Evolutionary conservation across 805 yeast species (phyloP).

Genomic region (Blastobotrys parvus): DNA sequence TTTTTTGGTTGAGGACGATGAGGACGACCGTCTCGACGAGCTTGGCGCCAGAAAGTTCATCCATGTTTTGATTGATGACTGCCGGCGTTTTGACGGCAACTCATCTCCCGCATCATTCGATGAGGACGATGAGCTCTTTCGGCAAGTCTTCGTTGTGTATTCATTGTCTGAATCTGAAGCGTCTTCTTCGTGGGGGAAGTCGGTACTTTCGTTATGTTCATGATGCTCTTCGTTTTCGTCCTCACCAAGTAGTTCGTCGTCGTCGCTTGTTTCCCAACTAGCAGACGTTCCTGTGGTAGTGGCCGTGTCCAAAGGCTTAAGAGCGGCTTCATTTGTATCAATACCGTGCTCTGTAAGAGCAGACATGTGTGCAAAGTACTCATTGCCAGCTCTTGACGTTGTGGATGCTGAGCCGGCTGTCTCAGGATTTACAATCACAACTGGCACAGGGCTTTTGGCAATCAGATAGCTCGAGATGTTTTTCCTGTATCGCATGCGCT

Average conservation of each 20-base stretch:
- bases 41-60: background rate
- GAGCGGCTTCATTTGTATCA: background rate
- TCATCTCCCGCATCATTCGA: background rate
- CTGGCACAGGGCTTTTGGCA: constrained; percentile 55
- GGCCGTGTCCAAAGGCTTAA: background rate
- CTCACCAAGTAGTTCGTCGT: constrained; percentile 3
- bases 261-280: background rate
- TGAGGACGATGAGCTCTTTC: background rate
- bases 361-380: constrained; percentile 1
- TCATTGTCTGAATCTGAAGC: background rate
- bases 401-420: background rate
- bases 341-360: background rate
- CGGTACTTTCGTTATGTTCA: constrained; percentile 2
- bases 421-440: constrained; percentile 47
- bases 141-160: background rate
- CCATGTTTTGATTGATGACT: background rate
- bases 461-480: constrained; percentile 56
- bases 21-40: no score
- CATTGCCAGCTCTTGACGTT: background rate
- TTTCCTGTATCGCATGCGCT: constrained; percentile 48
- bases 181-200: background rate
- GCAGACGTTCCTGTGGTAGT: constrained; percentile 1
- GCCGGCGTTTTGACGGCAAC: background rate
- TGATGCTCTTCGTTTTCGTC: constrained; percentile 1
- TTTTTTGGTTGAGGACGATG: background rate